These are phyloP conservation scores for Picea abies DNA, from an alignment of 83 land plant genomes.

Conservation along the genomic window DNA sequence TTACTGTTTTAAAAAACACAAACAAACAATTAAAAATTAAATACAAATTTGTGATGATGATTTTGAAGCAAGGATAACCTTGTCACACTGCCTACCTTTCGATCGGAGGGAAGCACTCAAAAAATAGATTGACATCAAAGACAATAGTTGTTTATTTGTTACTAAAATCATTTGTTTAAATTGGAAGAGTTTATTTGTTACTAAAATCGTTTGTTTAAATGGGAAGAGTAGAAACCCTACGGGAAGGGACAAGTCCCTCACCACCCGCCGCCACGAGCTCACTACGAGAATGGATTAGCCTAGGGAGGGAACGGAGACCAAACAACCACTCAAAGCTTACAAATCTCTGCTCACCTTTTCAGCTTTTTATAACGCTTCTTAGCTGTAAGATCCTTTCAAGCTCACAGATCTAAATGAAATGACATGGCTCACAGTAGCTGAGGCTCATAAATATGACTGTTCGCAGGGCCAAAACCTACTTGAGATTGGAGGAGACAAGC, in stretches of 20 bases:
- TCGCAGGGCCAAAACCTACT: background rate
- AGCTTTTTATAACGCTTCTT: background rate
- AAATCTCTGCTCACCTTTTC: background rate
- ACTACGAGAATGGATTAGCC: background rate
- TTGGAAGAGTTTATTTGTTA: background rate
- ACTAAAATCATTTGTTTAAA: background rate
- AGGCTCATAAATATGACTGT: background rate
- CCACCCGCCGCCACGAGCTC: no score
- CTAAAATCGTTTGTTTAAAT: background rate
- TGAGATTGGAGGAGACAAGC: background rate
- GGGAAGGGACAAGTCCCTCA: background rate
- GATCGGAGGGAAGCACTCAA: no score
- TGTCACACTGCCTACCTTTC: no score
- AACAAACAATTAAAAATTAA: no score
- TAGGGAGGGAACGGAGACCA: background rate
- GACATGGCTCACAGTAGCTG: background rate
- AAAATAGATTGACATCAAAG: no score
- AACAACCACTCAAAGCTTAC: background rate
- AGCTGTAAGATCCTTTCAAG: slow-evolving; percentile 2
- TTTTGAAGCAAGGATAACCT: no score
- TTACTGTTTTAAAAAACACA: no score
- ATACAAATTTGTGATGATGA: no score
- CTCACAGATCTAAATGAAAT: background rate
- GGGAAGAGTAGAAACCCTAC: background rate
- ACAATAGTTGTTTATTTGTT: background rate